Evolutionary conservation across 768 basidiomycete genomes (phyloP).

Genomic region (Gautieria morchelliformis): DNA sequence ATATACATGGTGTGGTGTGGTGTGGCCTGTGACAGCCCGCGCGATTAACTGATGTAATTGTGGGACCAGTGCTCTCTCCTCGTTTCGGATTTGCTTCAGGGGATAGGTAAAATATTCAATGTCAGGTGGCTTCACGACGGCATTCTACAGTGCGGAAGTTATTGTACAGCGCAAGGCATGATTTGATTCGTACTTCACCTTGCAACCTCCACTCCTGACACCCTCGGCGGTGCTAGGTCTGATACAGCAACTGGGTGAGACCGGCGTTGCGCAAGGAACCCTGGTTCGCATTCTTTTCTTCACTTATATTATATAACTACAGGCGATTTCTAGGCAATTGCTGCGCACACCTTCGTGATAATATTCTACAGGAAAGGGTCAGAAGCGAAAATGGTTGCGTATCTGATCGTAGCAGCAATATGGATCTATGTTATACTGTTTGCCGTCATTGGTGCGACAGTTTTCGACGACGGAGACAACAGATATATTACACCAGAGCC

Average conservation of each 20-base stretch:
- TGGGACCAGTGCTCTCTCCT: conserved; percentile 13
- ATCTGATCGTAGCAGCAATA: background rate
- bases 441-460: background rate
- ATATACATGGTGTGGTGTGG: conserved; percentile 37
- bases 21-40: background rate
- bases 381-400: background rate
- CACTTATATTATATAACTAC: background rate
- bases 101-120: conserved; percentile 28
- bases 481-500: conserved; percentile 2
- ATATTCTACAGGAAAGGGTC: conserved; percentile 15
- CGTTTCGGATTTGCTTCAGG: conserved; percentile 28
- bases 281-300: conserved; percentile 21
- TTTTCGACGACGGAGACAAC: background rate
- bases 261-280: conserved; percentile 31
- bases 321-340: conserved; percentile 23
- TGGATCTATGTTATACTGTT: conserved; percentile 2
- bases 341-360: conserved; percentile 33
- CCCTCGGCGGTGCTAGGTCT: conserved; percentile 17
- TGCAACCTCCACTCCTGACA: background rate
- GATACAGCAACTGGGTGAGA: conserved; percentile 33
- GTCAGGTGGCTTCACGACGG: conserved; percentile 28
- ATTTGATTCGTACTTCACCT: background rate
- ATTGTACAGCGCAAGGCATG: conserved; percentile 30
- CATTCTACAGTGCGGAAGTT: conserved; percentile 23
- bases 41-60: background rate